Base-by-base conservation (phyloP, 78 protist species). In the Speleostelium caveatum region DNA sequence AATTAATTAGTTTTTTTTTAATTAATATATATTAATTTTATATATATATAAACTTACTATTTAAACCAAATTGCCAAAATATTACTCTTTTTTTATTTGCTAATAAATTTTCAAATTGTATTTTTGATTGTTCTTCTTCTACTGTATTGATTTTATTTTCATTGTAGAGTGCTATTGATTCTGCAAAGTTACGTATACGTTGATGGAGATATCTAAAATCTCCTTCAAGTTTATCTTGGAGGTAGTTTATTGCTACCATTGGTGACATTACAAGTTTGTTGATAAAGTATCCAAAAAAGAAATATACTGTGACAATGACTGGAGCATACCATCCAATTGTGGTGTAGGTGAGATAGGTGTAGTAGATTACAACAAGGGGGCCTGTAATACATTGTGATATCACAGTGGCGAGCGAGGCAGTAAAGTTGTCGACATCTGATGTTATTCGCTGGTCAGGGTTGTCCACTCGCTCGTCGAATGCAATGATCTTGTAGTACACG, bases 311-410 rank as follows among this genome's bases (percentile, higher is more conserved):
- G 32, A 92, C 63, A 35, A 92, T 63, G 16, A 80, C 35, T 21
- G 95, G 95, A 51, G 95, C 95, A 83, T 92, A 92, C 95, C 95
- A 92, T 21, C 55, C 67, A 7, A 92, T 78, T 12, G 36, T 22
- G 1, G 33, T 45, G 38, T 39, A 73, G 0, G 83, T 67, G 68
- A 78, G 22, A 36, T 65, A 92, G 26, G 92, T 92, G 75, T 92
- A 92, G 32, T 85, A 69, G 36, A 45, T 69, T 6, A 92, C 51
- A 0, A 71, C 76, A 42, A 92, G 32, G 6, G 95, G 95, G 6
- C 73, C 73, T 22, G 87, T 85, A 22, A 92, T 58, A 30, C 72
- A 59, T 58, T 92, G 80, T 0, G 73, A 63, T 12, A 80, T 16
- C 3, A 92, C 69, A 2, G 61, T n/a, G 19, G 92, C 62, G 16